Evolutionary conservation across 2,329 filamentous ascomycete genomes (phyloP), one percentile per base, ranked within the genome.

Genomic region (Talaromyces sp.): DNA sequence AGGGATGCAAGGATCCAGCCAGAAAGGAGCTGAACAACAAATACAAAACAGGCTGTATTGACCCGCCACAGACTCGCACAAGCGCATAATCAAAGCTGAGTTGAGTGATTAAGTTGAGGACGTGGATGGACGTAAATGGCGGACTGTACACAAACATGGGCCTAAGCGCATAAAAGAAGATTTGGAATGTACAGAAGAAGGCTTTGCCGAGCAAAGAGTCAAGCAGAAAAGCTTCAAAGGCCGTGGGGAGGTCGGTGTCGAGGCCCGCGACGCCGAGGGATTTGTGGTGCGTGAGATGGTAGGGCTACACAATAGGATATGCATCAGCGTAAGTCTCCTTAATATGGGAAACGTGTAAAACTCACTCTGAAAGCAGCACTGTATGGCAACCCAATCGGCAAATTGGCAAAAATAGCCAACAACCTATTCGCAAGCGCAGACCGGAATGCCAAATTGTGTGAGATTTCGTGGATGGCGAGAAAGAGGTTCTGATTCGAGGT

Each of bases 161-260:
- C 16, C 95, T 91, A 60, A 99, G 80, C 73, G 95, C 95, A 82
- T 99, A 99, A 86, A 99, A 99, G 76, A 99, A 86, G 78, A 99
- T 97, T 81, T 99, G 95, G 82, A 97, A 99, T 70, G 95, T 99
- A 82, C 91, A 94, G 86, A 99, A 99, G 84, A 99, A 99, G 70
- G 95, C 90, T 81, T 99, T 99, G 77, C 95, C 95, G 19, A 94
- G 87, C 72, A 99, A 89, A 8, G 81, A 97, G 83, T 99, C 91
- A 73, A 99, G 89, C 77, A 99, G 90, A 75, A 96, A 81, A 68
- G 93, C 94, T 82, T 99, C 95, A 60, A 97, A 80, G 58, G 91
- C 88, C 19, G 95, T 98, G 27, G 95, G 95, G 33, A 99, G 89
- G 75, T 99, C 95, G 52, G 94, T 97, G 78, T 99, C 95, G 50